Evolutionary conservation across 108 stramenopile genomes (phyloP), one percentile per base, ranked within the genome.

Genomic region (Chaetoceros tenuissimus): DNA sequence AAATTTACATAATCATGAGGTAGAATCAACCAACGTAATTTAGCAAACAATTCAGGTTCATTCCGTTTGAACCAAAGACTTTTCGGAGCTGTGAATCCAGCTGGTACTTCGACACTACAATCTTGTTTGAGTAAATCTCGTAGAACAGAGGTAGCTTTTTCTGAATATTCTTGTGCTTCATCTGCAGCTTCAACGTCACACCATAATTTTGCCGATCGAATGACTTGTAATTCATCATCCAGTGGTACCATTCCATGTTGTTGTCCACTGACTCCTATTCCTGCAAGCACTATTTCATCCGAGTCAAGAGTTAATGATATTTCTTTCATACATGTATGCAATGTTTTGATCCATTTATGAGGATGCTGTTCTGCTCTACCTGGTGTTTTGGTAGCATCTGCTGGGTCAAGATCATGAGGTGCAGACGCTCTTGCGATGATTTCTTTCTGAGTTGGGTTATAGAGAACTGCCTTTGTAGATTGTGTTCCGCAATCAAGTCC

Each of bases 351-450:
- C 64, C 64, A 65, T 5, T 18, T 19, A 31, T 28, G 19, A 2
- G 64, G 64, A 57, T 65, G 40, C 51, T 65, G 64, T 59, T 65
- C 64, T 19, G 64, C 64, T 30, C 64, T 53, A 24, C 64, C 64
- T 10, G 34, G 13, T 10, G 34, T 40, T 5, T 13, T 13, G 8
- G 34, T 40, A 13, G 5, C 8, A 40, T 5, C 5, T 40, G 34
- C 34, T 5, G 34, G 34, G 34, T 40, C 34, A 5, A 40, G 13
- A 5, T 40, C 34, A 40, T 10, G 34, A 10, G 34, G 34, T 10
- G 34, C 34, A 10, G 34, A 40, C 5, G 34, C 34, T 13, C 34
- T 40, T 40, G 34, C 34, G 34, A 40, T 13, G 13, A 40, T 40
- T 40, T 40, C 13, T 40, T 40, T 13, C 13, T 40, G 34, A 10